phyloP scores from a whole-genome alignment of 371 early-diverging fungal species.

The Mucor indicus region DNA sequence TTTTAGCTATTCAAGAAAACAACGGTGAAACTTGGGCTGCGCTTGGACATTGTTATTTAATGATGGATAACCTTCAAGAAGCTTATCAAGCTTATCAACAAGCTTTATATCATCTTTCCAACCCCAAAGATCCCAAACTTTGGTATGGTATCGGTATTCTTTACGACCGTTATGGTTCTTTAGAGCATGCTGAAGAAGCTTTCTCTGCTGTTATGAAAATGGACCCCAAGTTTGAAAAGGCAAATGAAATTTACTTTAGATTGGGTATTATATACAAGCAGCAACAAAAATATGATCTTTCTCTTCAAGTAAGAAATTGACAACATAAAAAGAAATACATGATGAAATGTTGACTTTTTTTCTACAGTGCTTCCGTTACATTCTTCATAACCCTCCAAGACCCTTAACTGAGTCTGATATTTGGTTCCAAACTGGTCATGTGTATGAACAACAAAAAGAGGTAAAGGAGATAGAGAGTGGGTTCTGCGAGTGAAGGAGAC shows the following conservation, averaged over 20 bases:
- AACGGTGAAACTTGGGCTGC: constrained; percentile 93
- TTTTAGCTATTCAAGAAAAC: constrained; percentile 65
- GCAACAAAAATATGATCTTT: constrained; percentile 85
- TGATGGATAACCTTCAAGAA: constrained; percentile 88
- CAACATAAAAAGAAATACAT: not conserved
- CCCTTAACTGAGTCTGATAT: constrained; percentile 94
- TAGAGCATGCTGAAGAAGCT: constrained; percentile 97
- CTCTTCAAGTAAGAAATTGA: constrained; percentile 63
- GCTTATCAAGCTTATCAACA: constrained; percentile 92
- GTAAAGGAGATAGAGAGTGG: not conserved
- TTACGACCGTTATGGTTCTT: constrained; percentile 94
- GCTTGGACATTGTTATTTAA: constrained; percentile 89
- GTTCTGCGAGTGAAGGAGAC: not conserved
- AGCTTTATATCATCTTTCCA: constrained; percentile 81
- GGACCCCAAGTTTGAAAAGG: constrained; percentile 92
- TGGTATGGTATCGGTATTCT: constrained; percentile 99
- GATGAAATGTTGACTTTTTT: not conserved
- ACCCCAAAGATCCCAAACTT: constrained; percentile 93
- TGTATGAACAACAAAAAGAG: constrained; percentile 66
- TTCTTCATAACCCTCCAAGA: constrained; percentile 86
- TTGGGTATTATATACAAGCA: constrained; percentile 97
- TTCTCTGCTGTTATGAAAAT: constrained; percentile 88
- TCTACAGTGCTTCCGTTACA: constrained; percentile 88
- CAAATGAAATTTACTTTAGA: constrained; percentile 95
- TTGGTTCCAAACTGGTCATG: constrained; percentile 97